Evolutionary conservation across 208 protist species (phyloP).

Genomic region (Crithidia acanthocephali): DNA sequence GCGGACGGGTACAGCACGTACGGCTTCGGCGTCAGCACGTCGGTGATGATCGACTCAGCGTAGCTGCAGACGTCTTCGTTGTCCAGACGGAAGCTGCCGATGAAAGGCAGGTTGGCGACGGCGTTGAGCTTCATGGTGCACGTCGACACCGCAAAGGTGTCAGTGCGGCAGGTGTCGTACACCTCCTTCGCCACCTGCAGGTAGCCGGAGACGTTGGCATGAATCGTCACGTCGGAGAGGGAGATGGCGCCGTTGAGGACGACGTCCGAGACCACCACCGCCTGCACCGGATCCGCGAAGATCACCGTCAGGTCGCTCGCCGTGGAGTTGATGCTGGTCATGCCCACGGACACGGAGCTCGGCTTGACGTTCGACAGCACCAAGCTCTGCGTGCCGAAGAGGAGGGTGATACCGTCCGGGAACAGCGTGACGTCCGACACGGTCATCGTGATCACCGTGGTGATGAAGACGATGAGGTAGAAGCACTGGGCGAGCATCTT

Average conservation of each 20-base stretch:
- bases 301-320: neutral
- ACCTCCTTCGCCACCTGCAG: conserved; percentile 10
- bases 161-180: neutral
- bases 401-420: neutral
- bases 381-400: neutral
- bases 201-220: conserved; percentile 4
- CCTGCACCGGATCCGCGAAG: conserved; percentile 10
- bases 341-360: neutral
- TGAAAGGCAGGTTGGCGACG: neutral
- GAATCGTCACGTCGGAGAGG: conserved; percentile 1
- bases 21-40: conserved; percentile 4
- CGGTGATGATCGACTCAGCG: neutral
- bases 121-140: conserved; percentile 8
- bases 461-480: conserved; percentile 14
- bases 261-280: neutral
- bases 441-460: conserved; percentile 17
- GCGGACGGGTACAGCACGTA: conserved; percentile 9
- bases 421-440: conserved; percentile 10
- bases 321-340: conserved; percentile 16
- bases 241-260: neutral
- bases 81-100: neutral
- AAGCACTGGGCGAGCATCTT: conserved; percentile 21
- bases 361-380: conserved; percentile 11
- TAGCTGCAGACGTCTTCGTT: conserved; percentile 12
- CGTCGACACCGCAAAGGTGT: conserved; percentile 5